These are phyloP conservation scores for Penicillium sp. DNA, from an alignment of 2,329 filamentous ascomycete species.

Conservation along the genomic window DNA sequence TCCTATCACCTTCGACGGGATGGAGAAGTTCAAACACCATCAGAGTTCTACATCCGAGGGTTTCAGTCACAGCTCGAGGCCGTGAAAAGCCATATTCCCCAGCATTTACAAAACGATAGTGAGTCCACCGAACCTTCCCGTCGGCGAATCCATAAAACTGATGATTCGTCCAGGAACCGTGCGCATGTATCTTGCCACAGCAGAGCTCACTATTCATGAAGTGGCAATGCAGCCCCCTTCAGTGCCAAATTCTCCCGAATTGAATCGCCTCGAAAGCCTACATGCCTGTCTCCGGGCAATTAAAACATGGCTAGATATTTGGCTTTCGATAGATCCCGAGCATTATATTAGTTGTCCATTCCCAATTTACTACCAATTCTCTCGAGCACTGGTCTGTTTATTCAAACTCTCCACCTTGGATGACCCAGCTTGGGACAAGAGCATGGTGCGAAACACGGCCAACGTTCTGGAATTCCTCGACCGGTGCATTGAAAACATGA, in stretches of 20 bases:
- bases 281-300: conserved; percentile 18
- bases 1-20: conserved; percentile 16
- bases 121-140: too few relatives aligned
- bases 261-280: conserved; percentile 20
- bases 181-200: conserved; percentile 10
- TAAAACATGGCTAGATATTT: conserved; percentile 21
- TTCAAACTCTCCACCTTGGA: conserved; percentile 23
- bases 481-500: conserved; percentile 12
- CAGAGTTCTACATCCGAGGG: conserved; percentile 16
- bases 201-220: conserved; percentile 23
- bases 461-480: conserved; percentile 23
- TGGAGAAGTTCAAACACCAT: conserved; percentile 7
- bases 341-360: conserved; percentile 17
- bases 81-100: conserved; percentile 17
- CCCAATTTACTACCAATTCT: conserved; percentile 22
- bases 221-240: conserved; percentile 12
- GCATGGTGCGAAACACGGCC: conserved; percentile 22
- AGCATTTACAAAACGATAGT: conserved; percentile 19
- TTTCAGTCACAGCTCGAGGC: conserved; percentile 20
- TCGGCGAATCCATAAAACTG: too few relatives aligned
- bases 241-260: conserved; percentile 18
- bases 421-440: conserved; percentile 25
- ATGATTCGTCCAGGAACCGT: conserved; percentile 10
- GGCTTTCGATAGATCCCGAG: conserved; percentile 11
- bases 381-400: conserved; percentile 17